Evolutionary conservation across 768 basidiomycete genomes (phyloP).

Genomic region (Amanita pallidorosea): DNA sequence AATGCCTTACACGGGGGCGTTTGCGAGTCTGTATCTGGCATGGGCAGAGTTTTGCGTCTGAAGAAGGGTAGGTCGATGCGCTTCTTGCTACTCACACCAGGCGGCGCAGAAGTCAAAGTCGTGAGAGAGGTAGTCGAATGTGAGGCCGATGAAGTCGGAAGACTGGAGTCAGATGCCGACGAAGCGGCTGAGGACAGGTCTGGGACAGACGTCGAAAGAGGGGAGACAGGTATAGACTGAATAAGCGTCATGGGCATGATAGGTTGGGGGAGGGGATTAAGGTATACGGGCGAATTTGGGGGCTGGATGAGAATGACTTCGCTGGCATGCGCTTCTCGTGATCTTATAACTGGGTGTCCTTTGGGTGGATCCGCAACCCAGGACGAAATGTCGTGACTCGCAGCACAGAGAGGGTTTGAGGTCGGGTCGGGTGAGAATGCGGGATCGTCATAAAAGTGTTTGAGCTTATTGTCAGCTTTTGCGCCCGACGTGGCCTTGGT

Average conservation of each 20-base stretch:
- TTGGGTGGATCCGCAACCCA: conserved; percentile 19
- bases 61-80: conserved; percentile 3
- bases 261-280: conserved; percentile 9
- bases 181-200: not conserved
- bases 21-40: no score
- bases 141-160: not conserved
- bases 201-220: conserved; percentile 10
- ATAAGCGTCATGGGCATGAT: conserved; percentile 6
- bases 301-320: conserved; percentile 19
- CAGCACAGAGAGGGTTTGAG: conserved; percentile 25
- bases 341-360: conserved; percentile 21
- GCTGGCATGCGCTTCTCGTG: conserved; percentile 5
- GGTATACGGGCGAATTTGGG: conserved; percentile 21
- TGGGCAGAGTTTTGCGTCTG: not conserved
- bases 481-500: conserved; percentile 3
- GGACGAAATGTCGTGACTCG: conserved; percentile 14
- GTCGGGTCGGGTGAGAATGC: conserved; percentile 51
- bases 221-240: conserved; percentile 11
- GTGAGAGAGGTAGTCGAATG: not conserved
- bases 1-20: not conserved
- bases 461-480: conserved; percentile 7
- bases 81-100: not conserved
- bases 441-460: conserved; percentile 34
- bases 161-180: not conserved
- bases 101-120: not conserved